Evolutionary conservation across 352 stramenopile species (phyloP).

Genomic region (Phytophthora fragariaefolia): DNA sequence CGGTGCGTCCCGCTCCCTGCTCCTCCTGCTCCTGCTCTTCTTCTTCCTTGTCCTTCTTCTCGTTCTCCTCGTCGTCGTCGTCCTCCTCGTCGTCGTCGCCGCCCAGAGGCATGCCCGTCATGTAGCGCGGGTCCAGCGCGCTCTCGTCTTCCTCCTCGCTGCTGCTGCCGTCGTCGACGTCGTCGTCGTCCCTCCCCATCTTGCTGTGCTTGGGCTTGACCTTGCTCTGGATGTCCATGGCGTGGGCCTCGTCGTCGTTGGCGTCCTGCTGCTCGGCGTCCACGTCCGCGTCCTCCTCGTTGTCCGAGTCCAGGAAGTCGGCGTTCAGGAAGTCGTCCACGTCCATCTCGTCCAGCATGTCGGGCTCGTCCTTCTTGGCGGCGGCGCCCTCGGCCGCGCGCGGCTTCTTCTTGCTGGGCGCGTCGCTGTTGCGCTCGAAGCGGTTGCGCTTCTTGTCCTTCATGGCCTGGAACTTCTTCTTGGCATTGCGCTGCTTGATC

Average conservation of each 20-base stretch:
- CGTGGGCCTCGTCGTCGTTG: constrained; percentile 40
- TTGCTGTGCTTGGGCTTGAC: constrained; percentile 26
- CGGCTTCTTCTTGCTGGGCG: constrained; percentile 59
- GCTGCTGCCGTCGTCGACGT: constrained; percentile 60
- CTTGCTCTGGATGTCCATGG: constrained; percentile 13
- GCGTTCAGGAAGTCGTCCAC: constrained; percentile 88
- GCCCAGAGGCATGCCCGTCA: constrained; percentile 50
- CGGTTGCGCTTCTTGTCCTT: constrained; percentile 81
- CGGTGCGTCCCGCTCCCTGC: constrained; percentile 52
- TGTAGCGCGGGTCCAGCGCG: constrained; percentile 80
- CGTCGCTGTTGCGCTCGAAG: constrained; percentile 71
- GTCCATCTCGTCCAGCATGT: constrained; percentile 91
- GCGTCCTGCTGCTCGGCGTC: too few species aligned
- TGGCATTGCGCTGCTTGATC: constrained; percentile 88
- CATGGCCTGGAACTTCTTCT: constrained; percentile 82
- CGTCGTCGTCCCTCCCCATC: constrained; percentile 55
- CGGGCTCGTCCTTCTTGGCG: constrained; percentile 62
- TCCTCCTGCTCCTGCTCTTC: constrained; percentile 32
- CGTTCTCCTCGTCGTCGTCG: constrained; percentile 37
- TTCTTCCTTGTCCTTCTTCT: constrained; percentile 20
- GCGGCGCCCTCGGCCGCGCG: constrained; percentile 29
- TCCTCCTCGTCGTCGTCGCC: constrained; percentile 31
- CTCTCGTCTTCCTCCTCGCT: constrained; percentile 88
- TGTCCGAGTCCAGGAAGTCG: constrained; percentile 82
- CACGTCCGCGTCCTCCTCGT: constrained; percentile 34